Percentiles rank a stretch among this genome's conserved stretches.
These are phyloP conservation scores for Phycomyces blakesleeanus DNA, from an alignment of 192 early-diverging fungal genomes.

Conservation along the genomic window DNA sequence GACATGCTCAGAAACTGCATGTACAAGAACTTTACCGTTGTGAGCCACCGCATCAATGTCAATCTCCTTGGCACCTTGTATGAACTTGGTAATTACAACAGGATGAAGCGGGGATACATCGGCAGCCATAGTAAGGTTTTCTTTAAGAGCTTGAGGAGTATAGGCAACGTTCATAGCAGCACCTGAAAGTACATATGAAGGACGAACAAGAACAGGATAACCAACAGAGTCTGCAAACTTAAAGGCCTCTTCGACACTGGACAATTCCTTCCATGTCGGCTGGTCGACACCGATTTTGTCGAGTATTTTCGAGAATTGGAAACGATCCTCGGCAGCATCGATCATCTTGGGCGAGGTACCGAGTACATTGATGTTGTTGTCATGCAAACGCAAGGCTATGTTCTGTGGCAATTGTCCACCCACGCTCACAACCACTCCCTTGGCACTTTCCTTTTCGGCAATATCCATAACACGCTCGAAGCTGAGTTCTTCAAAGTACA, in stretches of 20 bases:
- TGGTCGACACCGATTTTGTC: slow-evolving; percentile 95
- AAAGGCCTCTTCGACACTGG: slow-evolving; percentile 78
- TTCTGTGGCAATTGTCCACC: slow-evolving; percentile 97
- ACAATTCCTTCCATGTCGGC: slow-evolving; percentile 93
- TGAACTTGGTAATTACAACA: slow-evolving; percentile 97
- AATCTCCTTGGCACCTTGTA: slow-evolving; percentile 88
- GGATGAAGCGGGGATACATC: slow-evolving; percentile 92
- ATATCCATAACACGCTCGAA: slow-evolving; percentile 96
- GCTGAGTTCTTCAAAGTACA: slow-evolving; percentile 97
- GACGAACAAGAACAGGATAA: slow-evolving; percentile 93
- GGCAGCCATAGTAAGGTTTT: slow-evolving; percentile 75
- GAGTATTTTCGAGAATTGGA: slow-evolving; percentile 90
- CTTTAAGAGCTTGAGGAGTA: slow-evolving; percentile 65
- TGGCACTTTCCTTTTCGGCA: slow-evolving; percentile 80
- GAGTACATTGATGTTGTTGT: slow-evolving; percentile 75
- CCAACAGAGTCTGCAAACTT: slow-evolving; percentile 79
- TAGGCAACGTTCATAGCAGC: slow-evolving; percentile 97
- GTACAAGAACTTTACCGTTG: slow-evolving; percentile 77
- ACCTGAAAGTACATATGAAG: slow-evolving; percentile 95
- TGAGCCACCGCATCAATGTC: slow-evolving; percentile 93
- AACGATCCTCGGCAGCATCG: slow-evolving; percentile 91
- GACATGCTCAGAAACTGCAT: slow-evolving; percentile 93
- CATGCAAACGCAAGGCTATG: slow-evolving; percentile 83
- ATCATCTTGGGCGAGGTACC: slow-evolving; percentile 90
- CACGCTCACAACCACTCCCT: slow-evolving; percentile 85